Evolutionary conservation across 1,139 yeast species (phyloP).

Genomic region (Nematodospora anomalae): DNA sequence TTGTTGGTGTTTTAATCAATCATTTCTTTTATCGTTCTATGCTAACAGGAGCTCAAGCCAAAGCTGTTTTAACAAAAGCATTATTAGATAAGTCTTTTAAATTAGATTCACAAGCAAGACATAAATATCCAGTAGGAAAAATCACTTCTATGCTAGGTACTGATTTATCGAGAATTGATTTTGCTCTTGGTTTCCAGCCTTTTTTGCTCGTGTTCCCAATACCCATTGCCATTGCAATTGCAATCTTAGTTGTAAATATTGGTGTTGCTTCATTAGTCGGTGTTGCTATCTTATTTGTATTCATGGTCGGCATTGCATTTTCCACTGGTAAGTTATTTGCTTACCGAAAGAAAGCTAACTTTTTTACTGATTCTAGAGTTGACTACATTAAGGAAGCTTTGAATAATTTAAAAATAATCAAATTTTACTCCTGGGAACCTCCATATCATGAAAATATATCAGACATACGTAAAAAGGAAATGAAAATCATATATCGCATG

Average conservation of each 20-base stretch:
- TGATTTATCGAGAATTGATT: constrained; percentile 37
- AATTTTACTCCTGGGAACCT: constrained; percentile 64
- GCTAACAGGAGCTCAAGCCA: constrained; percentile 62
- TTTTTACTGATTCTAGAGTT: constrained; percentile 35
- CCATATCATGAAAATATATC: constrained; percentile 52
- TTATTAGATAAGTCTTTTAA: constrained; percentile 64
- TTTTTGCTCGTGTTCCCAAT: constrained; percentile 28
- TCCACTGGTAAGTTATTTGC: constrained; percentile 28
- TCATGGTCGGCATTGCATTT: constrained; percentile 24
- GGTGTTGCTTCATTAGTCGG: constrained; percentile 41
- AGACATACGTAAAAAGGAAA: constrained; percentile 48
- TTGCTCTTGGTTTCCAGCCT: constrained; percentile 36
- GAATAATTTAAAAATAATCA: constrained; percentile 36
- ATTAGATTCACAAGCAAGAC: constrained; percentile 59
- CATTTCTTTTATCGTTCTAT: constrained; percentile 32
- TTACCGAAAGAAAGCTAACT: constrained; percentile 28
- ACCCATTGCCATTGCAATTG: constrained; percentile 33
- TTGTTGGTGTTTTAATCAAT: constrained; percentile 25
- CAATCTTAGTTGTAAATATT: constrained; percentile 31
- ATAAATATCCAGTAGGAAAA: constrained; percentile 62
- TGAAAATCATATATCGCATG: constrained; percentile 48
- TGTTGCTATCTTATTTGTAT: constrained; percentile 29
- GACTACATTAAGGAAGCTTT: constrained; percentile 37
- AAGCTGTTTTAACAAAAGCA: constrained; percentile 66
- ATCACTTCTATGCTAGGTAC: constrained; percentile 56